Base-by-base conservation (phyloP, 768 basidiomycete species). In the Podaxis sp. region DNA sequence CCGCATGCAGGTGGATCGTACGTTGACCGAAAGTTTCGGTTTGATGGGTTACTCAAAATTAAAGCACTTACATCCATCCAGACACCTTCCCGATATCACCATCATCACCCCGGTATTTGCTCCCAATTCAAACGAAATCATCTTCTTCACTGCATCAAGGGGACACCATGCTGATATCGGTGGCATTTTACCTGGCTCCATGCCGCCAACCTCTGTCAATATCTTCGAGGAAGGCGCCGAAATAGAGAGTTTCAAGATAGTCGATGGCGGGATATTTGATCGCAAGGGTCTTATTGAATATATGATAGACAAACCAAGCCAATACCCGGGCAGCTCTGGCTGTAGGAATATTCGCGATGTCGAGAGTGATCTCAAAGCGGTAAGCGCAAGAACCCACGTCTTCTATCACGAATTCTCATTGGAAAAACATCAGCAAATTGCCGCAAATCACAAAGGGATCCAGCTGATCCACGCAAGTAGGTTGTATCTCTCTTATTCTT, bases 81-180 rank as follows among this genome's bases (percentile, higher is more conserved):
- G 79, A 25, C 79, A 80, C 72, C 73, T 80, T 65, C 79, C 79
- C 14, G 95, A 97, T 72, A 93, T 96, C 59, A 98, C 95, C 5
- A 82, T 95, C 68, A 95, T 97, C 72, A 93, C 90, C 0, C 95
- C 95, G 16, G 95, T 96, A 23, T 97, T 98, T 73, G 77, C 85
- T 59, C 67, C 78, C 14, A 75, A 80, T 21, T 74, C 81, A 14
- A 78, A 82, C 66, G 82, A 91, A 65, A 92, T 95, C 67, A 91
- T 94, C 57, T 94, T 94, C 76, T 95, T 93, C 68, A 95, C 93
- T 6, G 95, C 95, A 13, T 94, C 93, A 11, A 83, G 95, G 55
- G 95, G 93, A 0, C 95, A 98, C 70, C 95, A 97, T 73, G 93
- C 93, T 3, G 94, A 96, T 74, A 91, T 95, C 63, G 93, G 94